Evolutionary conservation across 805 yeast species (phyloP).

Genomic region (Sungouiozyma intestinalis): DNA sequence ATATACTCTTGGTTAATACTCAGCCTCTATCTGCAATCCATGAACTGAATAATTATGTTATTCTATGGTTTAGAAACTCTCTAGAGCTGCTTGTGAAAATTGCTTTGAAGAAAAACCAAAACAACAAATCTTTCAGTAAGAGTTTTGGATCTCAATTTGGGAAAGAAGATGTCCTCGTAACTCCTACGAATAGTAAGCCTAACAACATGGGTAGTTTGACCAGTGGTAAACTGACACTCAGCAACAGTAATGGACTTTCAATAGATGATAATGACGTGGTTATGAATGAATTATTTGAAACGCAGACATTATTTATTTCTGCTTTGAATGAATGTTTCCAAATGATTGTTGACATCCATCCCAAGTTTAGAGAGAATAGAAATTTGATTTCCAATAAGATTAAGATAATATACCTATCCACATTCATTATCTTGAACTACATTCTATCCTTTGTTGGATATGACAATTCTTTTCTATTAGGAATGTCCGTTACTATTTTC

Average conservation of each 20-base stretch:
- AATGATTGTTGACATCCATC: slow-evolving; percentile 25
- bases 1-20: slow-evolving; percentile 22
- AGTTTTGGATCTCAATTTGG: background rate
- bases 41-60: slow-evolving; percentile 24
- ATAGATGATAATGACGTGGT: slow-evolving; percentile 1
- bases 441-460: slow-evolving; percentile 50
- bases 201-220: background rate
- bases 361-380: slow-evolving; percentile 22
- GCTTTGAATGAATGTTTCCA: slow-evolving; percentile 27
- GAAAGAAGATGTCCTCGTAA: slow-evolving; percentile 2
- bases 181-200: slow-evolving; percentile 1
- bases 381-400: slow-evolving; percentile 23
- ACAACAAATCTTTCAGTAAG: slow-evolving; percentile 1
- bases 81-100: slow-evolving; percentile 24
- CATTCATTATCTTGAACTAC: slow-evolving; percentile 41
- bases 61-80: slow-evolving; percentile 27
- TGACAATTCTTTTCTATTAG: slow-evolving; percentile 46
- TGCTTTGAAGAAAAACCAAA: slow-evolving; percentile 14
- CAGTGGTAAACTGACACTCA: background rate
- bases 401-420: slow-evolving; percentile 28
- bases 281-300: slow-evolving; percentile 13
- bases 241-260: background rate
- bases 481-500: slow-evolving; percentile 42
- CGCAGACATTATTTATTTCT: slow-evolving; percentile 19
- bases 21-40: slow-evolving; percentile 25